These are phyloP conservation scores for Platismatia glauca DNA, from an alignment of 495 filamentous ascomycete species.

Conservation along the genomic window DNA sequence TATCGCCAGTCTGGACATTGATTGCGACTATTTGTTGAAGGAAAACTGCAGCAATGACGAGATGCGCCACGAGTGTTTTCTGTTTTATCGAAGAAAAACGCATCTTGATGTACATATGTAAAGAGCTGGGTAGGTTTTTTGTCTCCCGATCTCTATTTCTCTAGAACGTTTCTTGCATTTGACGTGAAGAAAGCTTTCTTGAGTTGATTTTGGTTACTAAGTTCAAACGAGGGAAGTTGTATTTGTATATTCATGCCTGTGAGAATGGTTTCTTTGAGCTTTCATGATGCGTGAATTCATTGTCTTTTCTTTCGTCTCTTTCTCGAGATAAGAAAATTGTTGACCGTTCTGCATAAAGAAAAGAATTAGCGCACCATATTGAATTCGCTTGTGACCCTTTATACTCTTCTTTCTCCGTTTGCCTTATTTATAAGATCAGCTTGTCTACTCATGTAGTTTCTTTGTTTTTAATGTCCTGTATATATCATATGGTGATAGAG, in stretches of 20 bases:
- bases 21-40: background rate
- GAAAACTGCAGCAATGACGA: background rate
- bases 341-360: background rate
- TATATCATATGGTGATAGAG: background rate
- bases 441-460: background rate
- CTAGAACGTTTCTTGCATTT: background rate
- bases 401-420: background rate
- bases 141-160: background rate
- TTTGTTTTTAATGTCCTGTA: background rate
- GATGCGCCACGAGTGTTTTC: background rate
- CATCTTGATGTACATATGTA: background rate
- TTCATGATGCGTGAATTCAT: background rate
- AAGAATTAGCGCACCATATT: background rate
- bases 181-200: background rate
- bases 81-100: background rate
- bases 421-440: background rate
- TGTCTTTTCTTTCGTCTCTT: background rate
- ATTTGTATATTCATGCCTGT: background rate
- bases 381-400: background rate
- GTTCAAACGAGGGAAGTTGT: background rate
- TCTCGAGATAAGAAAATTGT: background rate
- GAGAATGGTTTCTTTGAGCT: background rate
- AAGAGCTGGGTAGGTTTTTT: background rate
- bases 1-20: background rate
- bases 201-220: background rate